Base-by-base conservation (phyloP, 1,284 basidiomycete genomes). In the Marasmius fiardii region DNA sequence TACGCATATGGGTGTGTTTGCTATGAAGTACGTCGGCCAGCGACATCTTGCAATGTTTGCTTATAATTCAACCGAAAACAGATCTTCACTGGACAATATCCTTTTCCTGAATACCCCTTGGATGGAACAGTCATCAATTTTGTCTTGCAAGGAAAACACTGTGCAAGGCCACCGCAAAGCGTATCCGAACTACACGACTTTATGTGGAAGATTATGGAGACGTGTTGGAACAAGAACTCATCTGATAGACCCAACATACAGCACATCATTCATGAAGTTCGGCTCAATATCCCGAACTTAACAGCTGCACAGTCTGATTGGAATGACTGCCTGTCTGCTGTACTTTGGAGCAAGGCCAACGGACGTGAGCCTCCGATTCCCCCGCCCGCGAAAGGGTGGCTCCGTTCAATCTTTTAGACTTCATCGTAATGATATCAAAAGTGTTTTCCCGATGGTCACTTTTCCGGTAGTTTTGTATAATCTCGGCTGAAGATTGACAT, bases 21-120 rank as follows among this genome's bases (percentile, higher is more conserved):
- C 21, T 59, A 67, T 31, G 67, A 67, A 60, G 67, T 66, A 21
- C n/a, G n/a, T n/a, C 14, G 54, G 28, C 5, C n/a, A n/a, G 5
- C 11, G 2, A 14, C 18, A n/a, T n/a, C n/a, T n/a, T 5, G 10
- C 6, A 2, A 14, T n/a, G 8, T 23, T 7, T n/a, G n/a, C n/a
- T n/a, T n/a, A n/a, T n/a, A n/a, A n/a, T n/a, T 11, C n/a, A n/a
- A n/a, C n/a, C n/a, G n/a, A n/a, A n/a, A n/a, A n/a, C 21, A 61
- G 60, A 58, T 59, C 10, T 63, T 56, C 47, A 60, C 62, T 0
- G 60, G 60, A 3, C 49, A 6, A 16, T 53, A 57, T 8, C 62
- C 62, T 0, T 64, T 64, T 43, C 44, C 56, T 1, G 53, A 54
- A 8, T 23, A 57, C 18, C 51, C 47, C 14, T 28, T 43, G 12